Conservation (phyloP, 192 early-diverging fungal species). For the Mycoemilia scoparia region DNA sequence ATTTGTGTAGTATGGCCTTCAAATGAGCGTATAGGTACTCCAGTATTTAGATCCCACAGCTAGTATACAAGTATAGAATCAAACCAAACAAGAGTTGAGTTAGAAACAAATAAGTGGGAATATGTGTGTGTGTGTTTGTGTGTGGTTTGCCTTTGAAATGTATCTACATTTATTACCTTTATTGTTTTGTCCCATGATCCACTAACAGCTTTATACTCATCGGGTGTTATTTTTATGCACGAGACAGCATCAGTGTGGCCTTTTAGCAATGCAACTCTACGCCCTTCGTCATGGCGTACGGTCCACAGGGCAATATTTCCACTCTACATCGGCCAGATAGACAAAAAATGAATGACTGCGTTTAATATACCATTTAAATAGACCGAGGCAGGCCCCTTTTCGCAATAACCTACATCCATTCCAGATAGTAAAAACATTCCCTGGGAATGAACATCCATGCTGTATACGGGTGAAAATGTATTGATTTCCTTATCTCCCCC, state of each 20-base stretch:
- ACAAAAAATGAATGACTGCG: neutral
- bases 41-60: conserved; percentile 84
- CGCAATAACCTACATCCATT: conserved; percentile 8
- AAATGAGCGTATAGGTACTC: conserved; percentile 46
- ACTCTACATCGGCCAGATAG: conserved; percentile 31
- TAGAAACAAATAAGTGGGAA: too few species aligned
- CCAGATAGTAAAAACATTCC: conserved; percentile 72
- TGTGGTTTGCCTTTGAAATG: too few species aligned
- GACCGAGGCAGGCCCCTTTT: too few species aligned
- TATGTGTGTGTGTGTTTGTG: too few species aligned
- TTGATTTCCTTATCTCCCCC: conserved; percentile 8
- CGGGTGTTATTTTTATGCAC: conserved; percentile 56
- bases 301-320: conserved; percentile 75
- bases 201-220: conserved; percentile 64
- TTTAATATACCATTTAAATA: conserved; percentile 5
- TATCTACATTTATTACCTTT: too few species aligned
- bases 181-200: conserved; percentile 97
- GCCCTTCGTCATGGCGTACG: conserved; percentile 87
- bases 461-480: conserved; percentile 80
- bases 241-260: conserved; percentile 76
- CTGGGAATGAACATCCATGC: conserved; percentile 83
- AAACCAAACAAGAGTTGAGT: too few species aligned
- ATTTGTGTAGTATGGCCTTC: conserved; percentile 65
- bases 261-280: conserved; percentile 60
- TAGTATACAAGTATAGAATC: conserved; percentile 33